phyloP scores from a whole-genome alignment of 257 asterid genomes.

The Ligustrum vulgare region DNA sequence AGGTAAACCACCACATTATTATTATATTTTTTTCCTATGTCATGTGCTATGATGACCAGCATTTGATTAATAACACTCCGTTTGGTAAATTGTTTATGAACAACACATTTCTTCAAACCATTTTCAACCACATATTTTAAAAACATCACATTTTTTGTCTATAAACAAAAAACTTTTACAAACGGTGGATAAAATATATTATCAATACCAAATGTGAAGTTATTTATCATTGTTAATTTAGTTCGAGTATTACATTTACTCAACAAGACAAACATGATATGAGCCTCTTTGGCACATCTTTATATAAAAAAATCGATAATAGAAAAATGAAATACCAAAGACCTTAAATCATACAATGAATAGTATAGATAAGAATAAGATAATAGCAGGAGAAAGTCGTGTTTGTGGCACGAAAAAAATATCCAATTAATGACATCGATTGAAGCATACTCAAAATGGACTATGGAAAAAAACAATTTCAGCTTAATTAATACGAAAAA shows the following conservation, averaged over 20 bases:
- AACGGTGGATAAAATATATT: too few species aligned
- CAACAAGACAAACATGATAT: neutral
- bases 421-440: neutral
- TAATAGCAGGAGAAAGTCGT: neutral
- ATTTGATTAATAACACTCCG: neutral
- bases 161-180: too few species aligned
- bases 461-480: neutral
- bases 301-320: neutral
- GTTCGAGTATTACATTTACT: neutral
- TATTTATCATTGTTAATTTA: neutral
- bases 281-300: neutral
- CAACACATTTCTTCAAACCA: too few species aligned
- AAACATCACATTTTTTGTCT: too few species aligned
- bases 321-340: neutral
- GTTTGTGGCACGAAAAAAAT: neutral
- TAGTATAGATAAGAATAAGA: neutral
- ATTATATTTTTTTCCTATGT: neutral
- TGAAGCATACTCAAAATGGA: neutral
- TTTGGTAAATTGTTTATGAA: too few species aligned
- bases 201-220: neutral
- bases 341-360: neutral
- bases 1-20: neutral
- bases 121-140: too few species aligned
- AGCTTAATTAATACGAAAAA: neutral
- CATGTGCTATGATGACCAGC: neutral